A percentile compares a stretch with the other conserved stretches of the same genome.
Conservation (phyloP, 129 eudicot species). For the Flaveria ramosissima region DNA sequence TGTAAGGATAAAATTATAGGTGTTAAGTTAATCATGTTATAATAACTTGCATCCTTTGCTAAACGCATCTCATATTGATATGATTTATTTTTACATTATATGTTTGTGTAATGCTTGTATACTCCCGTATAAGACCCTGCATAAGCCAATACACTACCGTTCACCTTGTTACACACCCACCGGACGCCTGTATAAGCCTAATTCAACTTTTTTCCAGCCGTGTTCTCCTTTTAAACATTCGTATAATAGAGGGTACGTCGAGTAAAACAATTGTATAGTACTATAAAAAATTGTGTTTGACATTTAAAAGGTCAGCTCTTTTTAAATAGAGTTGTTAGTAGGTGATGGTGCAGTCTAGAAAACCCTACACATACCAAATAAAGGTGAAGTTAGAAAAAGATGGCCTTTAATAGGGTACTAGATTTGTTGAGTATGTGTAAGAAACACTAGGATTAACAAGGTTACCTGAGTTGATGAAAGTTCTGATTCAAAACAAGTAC, state of each 20-base stretch:
- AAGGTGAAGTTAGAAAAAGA: constrained; percentile 40
- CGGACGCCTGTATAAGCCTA: too few relatives aligned
- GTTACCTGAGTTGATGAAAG: constrained; percentile 51
- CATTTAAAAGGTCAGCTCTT: constrained; percentile 28
- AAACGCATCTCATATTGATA: too few relatives aligned
- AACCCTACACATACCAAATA: constrained; percentile 37
- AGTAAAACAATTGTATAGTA: too few relatives aligned
- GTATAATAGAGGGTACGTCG: too few relatives aligned
- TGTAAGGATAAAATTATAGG: too few relatives aligned
- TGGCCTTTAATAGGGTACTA: constrained; percentile 44
- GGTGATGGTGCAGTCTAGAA: constrained; percentile 35
- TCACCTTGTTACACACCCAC: too few relatives aligned
- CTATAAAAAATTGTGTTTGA: not conserved
- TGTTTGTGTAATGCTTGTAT: too few relatives aligned
- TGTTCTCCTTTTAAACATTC: too few relatives aligned
- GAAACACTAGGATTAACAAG: constrained; percentile 48
- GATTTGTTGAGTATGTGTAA: constrained; percentile 52
- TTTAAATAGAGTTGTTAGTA: constrained; percentile 16
- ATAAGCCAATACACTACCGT: too few relatives aligned
- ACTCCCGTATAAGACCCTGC: too few relatives aligned
- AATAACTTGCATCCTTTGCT: not conserved
- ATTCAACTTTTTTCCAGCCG: too few relatives aligned
- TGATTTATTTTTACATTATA: too few relatives aligned
- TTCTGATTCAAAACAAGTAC: constrained; percentile 47
- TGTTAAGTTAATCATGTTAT: not conserved